Percentiles rank a stretch among this genome's conserved stretches.
These are phyloP conservation scores for Corynascus novoguineensis DNA, from an alignment of 495 filamentous ascomycete species.

Conservation along the genomic window DNA sequence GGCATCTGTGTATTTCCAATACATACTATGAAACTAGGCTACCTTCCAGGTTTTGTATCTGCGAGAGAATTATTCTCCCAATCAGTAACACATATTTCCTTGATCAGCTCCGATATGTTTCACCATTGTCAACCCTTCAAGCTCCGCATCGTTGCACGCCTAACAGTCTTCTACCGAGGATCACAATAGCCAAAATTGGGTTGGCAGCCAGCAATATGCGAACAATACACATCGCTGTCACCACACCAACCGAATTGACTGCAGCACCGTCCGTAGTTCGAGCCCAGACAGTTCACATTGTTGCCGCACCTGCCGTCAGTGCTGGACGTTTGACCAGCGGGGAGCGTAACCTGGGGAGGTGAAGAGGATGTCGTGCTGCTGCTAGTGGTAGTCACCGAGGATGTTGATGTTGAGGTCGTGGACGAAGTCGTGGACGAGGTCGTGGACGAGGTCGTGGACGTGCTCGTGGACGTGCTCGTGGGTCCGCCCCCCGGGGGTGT, in stretches of 20 bases:
- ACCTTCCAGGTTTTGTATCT: no score
- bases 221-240: conserved; percentile 44
- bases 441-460: conserved; percentile 8
- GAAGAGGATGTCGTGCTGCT: conserved; percentile 3
- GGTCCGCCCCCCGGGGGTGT: conserved; percentile 1
- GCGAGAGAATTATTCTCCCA: no score
- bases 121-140: no score
- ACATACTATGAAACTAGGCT: no score
- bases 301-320: conserved; percentile 31
- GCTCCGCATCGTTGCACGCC: background rate
- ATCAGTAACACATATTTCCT: no score
- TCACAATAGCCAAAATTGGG: conserved; percentile 32
- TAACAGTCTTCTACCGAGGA: conserved; percentile 3
- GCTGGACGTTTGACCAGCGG: conserved; percentile 19
- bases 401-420: conserved; percentile 2
- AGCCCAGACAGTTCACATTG: conserved; percentile 25
- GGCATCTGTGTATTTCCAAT: no score
- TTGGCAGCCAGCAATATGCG: conserved; percentile 30
- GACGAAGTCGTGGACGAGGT: background rate
- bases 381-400: background rate
- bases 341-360: conserved; percentile 16
- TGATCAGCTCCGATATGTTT: no score
- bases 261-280: conserved; percentile 31
- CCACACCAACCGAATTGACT: conserved; percentile 39
- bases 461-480: background rate